Conservation (phyloP, 345 rosid species). For the Murraya koenigii region DNA sequence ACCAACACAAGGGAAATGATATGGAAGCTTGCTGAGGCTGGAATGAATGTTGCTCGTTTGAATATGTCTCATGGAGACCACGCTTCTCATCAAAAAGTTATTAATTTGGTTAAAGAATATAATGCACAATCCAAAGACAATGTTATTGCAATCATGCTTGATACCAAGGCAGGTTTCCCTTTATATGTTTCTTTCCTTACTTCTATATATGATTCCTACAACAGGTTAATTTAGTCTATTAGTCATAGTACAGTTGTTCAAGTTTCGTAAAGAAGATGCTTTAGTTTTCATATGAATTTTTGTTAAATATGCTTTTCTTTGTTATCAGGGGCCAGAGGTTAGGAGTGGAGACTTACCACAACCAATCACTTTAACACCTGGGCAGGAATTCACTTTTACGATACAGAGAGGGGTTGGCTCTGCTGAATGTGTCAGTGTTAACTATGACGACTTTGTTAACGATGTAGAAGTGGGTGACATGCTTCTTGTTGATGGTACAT, state of each 20-base stretch:
- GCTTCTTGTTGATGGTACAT: slow-evolving; percentile 98
- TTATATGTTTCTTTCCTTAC: slow-evolving; percentile 12
- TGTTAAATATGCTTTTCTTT: not conserved
- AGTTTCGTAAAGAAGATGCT: not conserved
- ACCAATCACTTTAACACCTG: slow-evolving; percentile 60
- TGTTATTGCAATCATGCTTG: slow-evolving; percentile 94
- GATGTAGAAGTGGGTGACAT: slow-evolving; percentile 95
- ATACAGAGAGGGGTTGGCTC: slow-evolving; percentile 87
- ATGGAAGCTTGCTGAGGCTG: slow-evolving; percentile 98
- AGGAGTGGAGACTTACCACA: slow-evolving; percentile 99
- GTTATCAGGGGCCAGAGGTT: slow-evolving; percentile 88
- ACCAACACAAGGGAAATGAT: slow-evolving; percentile 93
- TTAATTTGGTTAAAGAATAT: slow-evolving; percentile 96
- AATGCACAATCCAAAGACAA: slow-evolving; percentile 88
- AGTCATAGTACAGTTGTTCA: not conserved
- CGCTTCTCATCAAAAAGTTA: slow-evolving; percentile 93
- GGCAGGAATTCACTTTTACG: slow-evolving; percentile 96
- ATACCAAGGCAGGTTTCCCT: slow-evolving; percentile 69
- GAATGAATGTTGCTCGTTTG: slow-evolving; percentile 96
- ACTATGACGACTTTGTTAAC: slow-evolving; percentile 93
- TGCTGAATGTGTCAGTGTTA: slow-evolving; percentile 84
- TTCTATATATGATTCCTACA: not conserved
- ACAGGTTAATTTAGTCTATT: not conserved
- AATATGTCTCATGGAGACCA: slow-evolving; percentile 99
- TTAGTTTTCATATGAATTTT: slow-evolving; percentile 1